Conservation (phyloP, 805 yeast species). For the Candida patagonica region DNA sequence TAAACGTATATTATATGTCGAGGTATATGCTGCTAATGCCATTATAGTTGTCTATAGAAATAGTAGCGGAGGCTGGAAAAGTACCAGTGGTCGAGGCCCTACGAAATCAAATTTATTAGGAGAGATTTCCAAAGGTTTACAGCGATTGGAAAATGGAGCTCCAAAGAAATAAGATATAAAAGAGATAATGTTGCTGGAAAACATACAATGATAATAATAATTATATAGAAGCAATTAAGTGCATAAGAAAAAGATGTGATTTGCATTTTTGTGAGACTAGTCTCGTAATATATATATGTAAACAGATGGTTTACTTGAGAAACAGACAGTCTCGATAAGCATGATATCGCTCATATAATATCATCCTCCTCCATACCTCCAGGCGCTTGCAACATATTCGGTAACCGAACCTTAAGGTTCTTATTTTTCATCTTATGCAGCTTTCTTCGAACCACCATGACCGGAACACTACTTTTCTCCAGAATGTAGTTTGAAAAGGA, state of each 20-base stretch:
- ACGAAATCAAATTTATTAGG: too few species aligned
- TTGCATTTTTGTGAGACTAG: too few species aligned
- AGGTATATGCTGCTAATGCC: not conserved
- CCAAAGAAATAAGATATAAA: too few species aligned
- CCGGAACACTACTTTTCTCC: slow-evolving; percentile 63
- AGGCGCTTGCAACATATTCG: slow-evolving; percentile 26
- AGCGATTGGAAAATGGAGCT: too few species aligned
- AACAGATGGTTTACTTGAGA: not conserved
- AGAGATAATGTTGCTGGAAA: too few species aligned
- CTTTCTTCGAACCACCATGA: slow-evolving; percentile 70
- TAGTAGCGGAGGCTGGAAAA: slow-evolving; percentile 17
- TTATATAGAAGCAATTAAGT: too few species aligned
- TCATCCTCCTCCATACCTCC: slow-evolving; percentile 16
- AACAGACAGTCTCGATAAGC: too few species aligned
- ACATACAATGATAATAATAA: too few species aligned
- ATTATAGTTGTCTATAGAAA: slow-evolving; percentile 13
- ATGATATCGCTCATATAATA: slow-evolving; percentile 14
- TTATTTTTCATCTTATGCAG: slow-evolving; percentile 58
- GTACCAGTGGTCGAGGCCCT: too few species aligned
- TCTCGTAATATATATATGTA: too few species aligned
- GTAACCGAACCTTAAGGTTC: slow-evolving; percentile 36
- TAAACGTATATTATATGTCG: not conserved
- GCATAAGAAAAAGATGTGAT: too few species aligned
- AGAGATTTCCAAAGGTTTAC: too few species aligned
- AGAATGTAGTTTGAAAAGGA: slow-evolving; percentile 65